Percentiles rank a stretch among this genome's conserved stretches.
Conservation (phyloP, 2,329 filamentous ascomycete species). For the Ceratocystiopsis minuta region DNA sequence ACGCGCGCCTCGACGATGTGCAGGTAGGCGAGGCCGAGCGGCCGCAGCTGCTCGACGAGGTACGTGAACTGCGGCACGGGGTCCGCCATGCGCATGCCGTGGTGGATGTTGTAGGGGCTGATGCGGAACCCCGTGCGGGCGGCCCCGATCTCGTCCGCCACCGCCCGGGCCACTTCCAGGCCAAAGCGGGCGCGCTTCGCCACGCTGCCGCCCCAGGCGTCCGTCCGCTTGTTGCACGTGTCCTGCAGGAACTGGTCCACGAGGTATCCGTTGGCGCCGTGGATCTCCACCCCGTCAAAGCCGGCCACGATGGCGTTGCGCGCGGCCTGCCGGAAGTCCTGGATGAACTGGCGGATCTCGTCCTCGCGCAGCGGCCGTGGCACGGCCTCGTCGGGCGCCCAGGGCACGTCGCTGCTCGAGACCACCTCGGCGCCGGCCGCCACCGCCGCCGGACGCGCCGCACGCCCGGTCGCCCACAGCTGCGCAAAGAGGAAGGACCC, state of each 20-base stretch:
- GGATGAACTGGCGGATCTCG: constrained; percentile 20
- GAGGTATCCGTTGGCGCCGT: constrained; percentile 23
- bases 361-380: constrained; percentile 23
- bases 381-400: constrained; percentile 11
- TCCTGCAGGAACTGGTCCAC: constrained; percentile 38
- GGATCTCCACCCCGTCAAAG: constrained; percentile 27
- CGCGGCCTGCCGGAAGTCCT: constrained; percentile 15
- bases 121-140: constrained; percentile 32
- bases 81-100: constrained; percentile 39
- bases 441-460: constrained; percentile 17
- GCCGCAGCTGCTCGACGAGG: constrained; percentile 28
- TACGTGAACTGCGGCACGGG: constrained; percentile 40
- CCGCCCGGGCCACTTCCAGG: constrained; percentile 32
- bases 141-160: constrained; percentile 28
- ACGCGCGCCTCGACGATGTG: constrained; percentile 25
- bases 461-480: constrained; percentile 26
- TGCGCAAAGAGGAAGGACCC: constrained; percentile 20
- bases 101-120: constrained; percentile 36
- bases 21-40: constrained; percentile 32
- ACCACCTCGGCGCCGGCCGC: constrained; percentile 15
- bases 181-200: constrained; percentile 35
- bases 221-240: constrained; percentile 34
- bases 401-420: constrained; percentile 21
- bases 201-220: constrained; percentile 34
- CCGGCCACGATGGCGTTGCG: constrained; percentile 33